These are phyloP conservation scores for Saccharomyces paradoxus DNA, from an alignment of 805 yeast species.

Conservation along the genomic window DNA sequence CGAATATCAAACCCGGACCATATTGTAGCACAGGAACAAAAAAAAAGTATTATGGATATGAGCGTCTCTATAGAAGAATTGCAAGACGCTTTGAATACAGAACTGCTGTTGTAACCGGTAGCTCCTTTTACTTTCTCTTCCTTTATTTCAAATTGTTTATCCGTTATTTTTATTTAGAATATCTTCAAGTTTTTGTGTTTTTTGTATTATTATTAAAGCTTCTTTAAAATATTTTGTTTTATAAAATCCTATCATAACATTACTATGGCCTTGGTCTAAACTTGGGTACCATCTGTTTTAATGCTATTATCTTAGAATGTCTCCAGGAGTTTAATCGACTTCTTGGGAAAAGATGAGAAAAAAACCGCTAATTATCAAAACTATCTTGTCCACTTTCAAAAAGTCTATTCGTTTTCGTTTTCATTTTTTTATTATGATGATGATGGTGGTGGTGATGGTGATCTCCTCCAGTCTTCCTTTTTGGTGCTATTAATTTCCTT, in stretches of 20 bases:
- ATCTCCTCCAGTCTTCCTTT: constrained; percentile 4
- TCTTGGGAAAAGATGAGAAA: neutral
- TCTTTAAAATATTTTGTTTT: neutral
- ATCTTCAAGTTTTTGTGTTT: neutral
- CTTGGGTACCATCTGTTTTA: neutral
- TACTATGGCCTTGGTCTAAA: neutral
- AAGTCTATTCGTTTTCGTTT: constrained; percentile 4
- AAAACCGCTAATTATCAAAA: constrained; percentile 11
- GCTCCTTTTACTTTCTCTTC: neutral
- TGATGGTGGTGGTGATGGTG: neutral
- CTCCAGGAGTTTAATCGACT: neutral
- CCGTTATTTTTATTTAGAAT: neutral
- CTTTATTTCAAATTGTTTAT: neutral
- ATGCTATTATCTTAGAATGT: neutral
- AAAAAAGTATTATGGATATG: constrained; percentile 7
- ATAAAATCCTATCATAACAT: neutral
- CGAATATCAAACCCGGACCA: neutral
- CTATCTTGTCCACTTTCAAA: constrained; percentile 15
- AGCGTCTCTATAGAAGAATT: constrained; percentile 20
- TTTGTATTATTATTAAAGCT: neutral
- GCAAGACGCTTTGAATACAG: constrained; percentile 26
- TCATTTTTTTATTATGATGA: too few species aligned
- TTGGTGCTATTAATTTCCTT: constrained; percentile 26
- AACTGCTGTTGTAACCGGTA: constrained; percentile 10
- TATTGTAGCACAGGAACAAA: neutral